A percentile compares a stretch with the other conserved stretches of the same genome.
These are phyloP conservation scores for Acorus calamus DNA, from an alignment of 106 monocot species.

Conservation along the genomic window DNA sequence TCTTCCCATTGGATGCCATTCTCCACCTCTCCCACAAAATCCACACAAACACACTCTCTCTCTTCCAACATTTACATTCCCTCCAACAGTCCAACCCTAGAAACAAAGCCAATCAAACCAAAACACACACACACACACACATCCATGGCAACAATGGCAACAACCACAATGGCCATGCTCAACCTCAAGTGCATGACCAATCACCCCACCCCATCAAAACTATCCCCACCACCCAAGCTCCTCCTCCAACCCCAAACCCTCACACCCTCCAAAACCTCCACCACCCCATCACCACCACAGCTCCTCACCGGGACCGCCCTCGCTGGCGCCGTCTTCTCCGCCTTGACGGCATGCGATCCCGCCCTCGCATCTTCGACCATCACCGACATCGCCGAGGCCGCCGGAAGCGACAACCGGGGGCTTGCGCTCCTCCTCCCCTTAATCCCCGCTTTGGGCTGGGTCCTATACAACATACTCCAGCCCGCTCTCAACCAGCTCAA, in stretches of 20 bases:
- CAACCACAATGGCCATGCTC: slow-evolving; percentile 61
- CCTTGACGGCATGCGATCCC: slow-evolving; percentile 44
- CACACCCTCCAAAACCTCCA: slow-evolving; percentile 22
- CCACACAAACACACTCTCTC: neutral
- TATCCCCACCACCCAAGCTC: neutral
- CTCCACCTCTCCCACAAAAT: neutral
- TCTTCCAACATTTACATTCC: neutral
- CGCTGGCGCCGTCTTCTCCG: slow-evolving; percentile 65
- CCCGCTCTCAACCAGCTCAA: no score
- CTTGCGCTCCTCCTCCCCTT: slow-evolving; percentile 70
- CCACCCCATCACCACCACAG: slow-evolving; percentile 4
- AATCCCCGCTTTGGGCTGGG: slow-evolving; percentile 54
- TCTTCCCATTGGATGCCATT: slow-evolving; percentile 12
- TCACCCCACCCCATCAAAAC: slow-evolving; percentile 4
- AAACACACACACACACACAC: no score
- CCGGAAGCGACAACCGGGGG: slow-evolving; percentile 80
- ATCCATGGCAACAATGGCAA: slow-evolving; percentile 48
- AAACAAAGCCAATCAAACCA: no score
- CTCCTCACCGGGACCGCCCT: slow-evolving; percentile 29
- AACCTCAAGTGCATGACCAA: slow-evolving; percentile 37
- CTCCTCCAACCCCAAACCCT: slow-evolving; percentile 26
- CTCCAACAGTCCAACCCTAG: no score
- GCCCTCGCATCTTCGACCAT: slow-evolving; percentile 75
- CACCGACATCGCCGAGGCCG: slow-evolving; percentile 72
- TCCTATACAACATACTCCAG: no score